Base-by-base conservation (phyloP, 768 basidiomycete species). In the Dacryopinax spathularia region DNA sequence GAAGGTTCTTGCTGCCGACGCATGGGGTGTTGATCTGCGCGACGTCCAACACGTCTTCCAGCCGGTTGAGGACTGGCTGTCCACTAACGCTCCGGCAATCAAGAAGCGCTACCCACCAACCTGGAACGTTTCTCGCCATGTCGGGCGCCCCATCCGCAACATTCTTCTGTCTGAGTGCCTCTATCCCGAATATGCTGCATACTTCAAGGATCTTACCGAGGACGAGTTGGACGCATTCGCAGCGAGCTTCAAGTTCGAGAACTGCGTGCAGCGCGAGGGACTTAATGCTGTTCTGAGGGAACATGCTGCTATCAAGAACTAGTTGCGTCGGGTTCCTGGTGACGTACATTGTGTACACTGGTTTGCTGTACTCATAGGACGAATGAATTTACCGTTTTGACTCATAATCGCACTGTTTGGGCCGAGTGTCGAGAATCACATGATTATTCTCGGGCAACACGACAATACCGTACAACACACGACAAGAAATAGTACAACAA, bases 131-230 rank as follows among this genome's bases (percentile, higher is more conserved):
- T 68, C 67, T 1, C 66, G 63, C 0, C 66, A 68, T 27, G 62
- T 73, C 62, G 67, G 65, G 1, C 77, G 87, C 20, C 69, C 89
- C 31, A 74, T 86, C 10, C 78, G 89, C 60, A 82, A 82, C 71
- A 86, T 87, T 62, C 75, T 91, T 4, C 74, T 91, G 4, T 77
- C 81, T 34, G 89, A 88, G 73, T 88, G 81, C 72, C 75, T 89
- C 64, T 79, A 87, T 41, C 78, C 77, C 72, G 87, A 87, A 70
- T 88, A 86, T 84, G 86, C 86, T 34, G 75, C 80, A 68, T 72
- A 74, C 35, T 75, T 78, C 66, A 66, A 68, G 31, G 77, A 72
- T 10, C 72, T 76, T 62, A 65, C 65, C 12, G 67, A 70, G 33
- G 77, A 72, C 60, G 82, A 89, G 75, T 71, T 91, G 41, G 88